Conservation (phyloP, 2,329 filamentous ascomycete genomes). For the Leptosphaerulina australis region DNA sequence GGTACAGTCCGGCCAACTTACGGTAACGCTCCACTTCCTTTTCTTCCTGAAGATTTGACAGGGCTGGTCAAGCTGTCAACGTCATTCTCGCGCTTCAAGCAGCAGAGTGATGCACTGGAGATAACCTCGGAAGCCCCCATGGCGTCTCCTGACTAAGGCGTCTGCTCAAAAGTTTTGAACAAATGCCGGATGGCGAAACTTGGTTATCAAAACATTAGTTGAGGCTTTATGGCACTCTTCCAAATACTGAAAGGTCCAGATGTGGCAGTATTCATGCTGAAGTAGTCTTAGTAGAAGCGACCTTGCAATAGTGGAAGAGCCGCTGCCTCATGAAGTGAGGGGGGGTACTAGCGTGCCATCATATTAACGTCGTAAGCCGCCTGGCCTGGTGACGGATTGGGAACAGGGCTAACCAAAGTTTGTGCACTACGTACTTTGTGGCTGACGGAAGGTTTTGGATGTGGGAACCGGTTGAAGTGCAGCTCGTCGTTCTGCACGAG, state of each 20-base stretch:
- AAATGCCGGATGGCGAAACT: slow-evolving; percentile 4
- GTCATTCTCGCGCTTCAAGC: not conserved
- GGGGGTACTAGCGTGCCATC: not conserved
- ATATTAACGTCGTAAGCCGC: not conserved
- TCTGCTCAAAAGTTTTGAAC: not conserved
- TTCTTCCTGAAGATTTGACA: too few relatives aligned
- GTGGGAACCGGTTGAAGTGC: not conserved
- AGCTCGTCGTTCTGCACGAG: not conserved
- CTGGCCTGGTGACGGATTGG: not conserved
- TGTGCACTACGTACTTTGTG: not conserved
- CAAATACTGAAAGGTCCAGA: not conserved
- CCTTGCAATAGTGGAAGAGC: slow-evolving; percentile 1
- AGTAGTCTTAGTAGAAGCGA: not conserved
- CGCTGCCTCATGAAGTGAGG: slow-evolving; percentile 9
- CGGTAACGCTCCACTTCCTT: not conserved
- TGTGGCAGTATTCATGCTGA: slow-evolving; percentile 2
- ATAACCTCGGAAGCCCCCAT: not conserved
- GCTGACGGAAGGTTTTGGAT: slow-evolving; percentile 2
- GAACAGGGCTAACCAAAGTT: not conserved
- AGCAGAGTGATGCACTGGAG: not conserved
- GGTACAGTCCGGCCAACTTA: not conserved
- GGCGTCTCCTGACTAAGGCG: not conserved
- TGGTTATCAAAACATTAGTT: not conserved
- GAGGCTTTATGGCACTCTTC: not conserved
- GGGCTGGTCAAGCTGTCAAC: not conserved